A percentile compares a stretch with the other conserved stretches of the same genome.
These are phyloP conservation scores for Takakia lepidozioides DNA, from an alignment of 225 moss, liverwort and hornwort genomes.

Conservation along the genomic window DNA sequence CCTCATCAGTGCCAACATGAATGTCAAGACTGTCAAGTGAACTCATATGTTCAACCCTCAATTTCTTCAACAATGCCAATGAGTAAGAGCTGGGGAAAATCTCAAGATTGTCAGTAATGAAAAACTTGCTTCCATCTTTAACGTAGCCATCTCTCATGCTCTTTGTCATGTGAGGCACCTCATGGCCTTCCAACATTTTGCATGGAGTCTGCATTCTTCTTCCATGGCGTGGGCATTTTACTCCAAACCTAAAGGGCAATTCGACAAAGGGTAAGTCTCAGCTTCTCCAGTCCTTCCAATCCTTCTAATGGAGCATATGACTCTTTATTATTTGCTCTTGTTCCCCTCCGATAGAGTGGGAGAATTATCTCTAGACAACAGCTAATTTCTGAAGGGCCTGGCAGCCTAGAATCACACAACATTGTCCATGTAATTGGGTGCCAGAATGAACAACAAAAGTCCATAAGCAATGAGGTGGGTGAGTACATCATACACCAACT, in stretches of 20 bases:
- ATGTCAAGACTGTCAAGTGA: slow-evolving; percentile 35
- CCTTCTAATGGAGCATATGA: no score
- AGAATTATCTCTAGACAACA: no score
- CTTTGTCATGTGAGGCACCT: slow-evolving; percentile 4
- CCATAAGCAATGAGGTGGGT: no score
- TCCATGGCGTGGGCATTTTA: slow-evolving; percentile 50
- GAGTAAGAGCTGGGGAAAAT: slow-evolving; percentile 37
- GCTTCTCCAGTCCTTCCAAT: no score
- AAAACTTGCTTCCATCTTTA: slow-evolving; percentile 36
- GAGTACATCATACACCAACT: no score
- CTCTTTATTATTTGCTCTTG: no score
- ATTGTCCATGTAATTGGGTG: no score
- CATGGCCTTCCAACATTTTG: slow-evolving; percentile 24
- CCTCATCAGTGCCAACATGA: slow-evolving; percentile 37
- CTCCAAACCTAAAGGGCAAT: slow-evolving; percentile 37
- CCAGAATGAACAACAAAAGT: no score
- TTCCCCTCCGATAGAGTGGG: no score
- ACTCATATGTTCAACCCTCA: slow-evolving; percentile 50
- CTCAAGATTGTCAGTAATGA: slow-evolving; percentile 33
- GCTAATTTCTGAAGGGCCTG: no score
- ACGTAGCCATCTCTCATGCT: slow-evolving; percentile 17
- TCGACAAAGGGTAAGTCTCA: no score
- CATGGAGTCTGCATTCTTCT: slow-evolving; percentile 53
- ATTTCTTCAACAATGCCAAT: slow-evolving; percentile 35
- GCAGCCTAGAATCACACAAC: no score